Percentiles rank a stretch among this genome's conserved stretches.
Evolutionary conservation across 441 rosid genomes (phyloP).

Genomic region (Biscutella laevigata): DNA sequence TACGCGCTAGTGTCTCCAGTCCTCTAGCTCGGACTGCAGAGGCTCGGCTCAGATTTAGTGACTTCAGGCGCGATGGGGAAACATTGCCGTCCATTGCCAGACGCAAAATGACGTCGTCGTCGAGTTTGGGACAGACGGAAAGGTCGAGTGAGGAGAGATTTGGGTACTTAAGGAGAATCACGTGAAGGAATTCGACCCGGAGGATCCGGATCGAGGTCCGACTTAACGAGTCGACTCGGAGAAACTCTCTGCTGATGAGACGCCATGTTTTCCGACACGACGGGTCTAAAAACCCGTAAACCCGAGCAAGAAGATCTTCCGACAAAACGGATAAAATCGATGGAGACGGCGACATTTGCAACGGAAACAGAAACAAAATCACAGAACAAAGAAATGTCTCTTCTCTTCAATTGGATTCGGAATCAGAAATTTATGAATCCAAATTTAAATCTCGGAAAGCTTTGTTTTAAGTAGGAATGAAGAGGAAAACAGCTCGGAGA

Average conservation of each 20-base stretch:
- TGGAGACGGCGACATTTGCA: constrained; percentile 19
- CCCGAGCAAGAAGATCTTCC: constrained; percentile 58
- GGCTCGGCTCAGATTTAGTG: constrained; percentile 51
- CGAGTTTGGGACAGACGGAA: constrained; percentile 66
- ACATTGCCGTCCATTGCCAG: constrained; percentile 27
- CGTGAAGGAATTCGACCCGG: constrained; percentile 53
- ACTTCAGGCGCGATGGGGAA: constrained; percentile 28
- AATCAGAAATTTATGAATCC: too few relatives aligned
- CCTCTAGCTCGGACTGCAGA: constrained; percentile 49
- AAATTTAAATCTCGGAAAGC: background rate
- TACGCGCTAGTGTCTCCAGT: constrained; percentile 43
- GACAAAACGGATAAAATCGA: constrained; percentile 39
- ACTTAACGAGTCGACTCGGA: constrained; percentile 48
- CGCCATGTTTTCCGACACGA: constrained; percentile 61
- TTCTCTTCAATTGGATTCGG: background rate
- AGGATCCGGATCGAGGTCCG: constrained; percentile 53
- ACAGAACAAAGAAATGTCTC: background rate
- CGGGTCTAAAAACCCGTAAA: constrained; percentile 35
- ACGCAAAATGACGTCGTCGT: constrained; percentile 46
- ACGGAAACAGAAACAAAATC: background rate
- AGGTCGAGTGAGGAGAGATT: constrained; percentile 55
- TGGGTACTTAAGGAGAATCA: constrained; percentile 38
- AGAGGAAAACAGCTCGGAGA: constrained; percentile 71
- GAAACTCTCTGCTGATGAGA: constrained; percentile 63
- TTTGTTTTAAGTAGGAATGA: constrained; percentile 50